Base-by-base conservation (phyloP, 2,329 filamentous ascomycete species). In the Monosporascus sp. region DNA sequence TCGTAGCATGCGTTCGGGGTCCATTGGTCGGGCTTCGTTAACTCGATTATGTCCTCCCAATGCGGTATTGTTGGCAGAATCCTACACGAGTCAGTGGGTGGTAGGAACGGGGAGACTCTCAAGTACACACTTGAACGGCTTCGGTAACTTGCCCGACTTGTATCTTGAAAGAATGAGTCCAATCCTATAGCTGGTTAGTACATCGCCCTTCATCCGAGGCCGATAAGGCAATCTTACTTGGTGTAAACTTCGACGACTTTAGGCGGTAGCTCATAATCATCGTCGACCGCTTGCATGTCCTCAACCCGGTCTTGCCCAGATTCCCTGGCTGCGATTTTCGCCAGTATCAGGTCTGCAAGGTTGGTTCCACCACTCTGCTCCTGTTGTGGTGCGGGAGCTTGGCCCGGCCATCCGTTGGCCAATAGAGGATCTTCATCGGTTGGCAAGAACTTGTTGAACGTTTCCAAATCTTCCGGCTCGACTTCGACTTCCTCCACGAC, bases 161-260 rank as follows among this genome's bases (percentile, higher is more conserved):
- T 96, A 97, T 59, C 93, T 84, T 25, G 90, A 91, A 54, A 99
- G 80, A 55, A 97, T 87, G 60, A 92, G 78, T 55, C 92, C 93
- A 62, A 96, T 86, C 74, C 86, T 90, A 45, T 58, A 22, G 18
- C 6, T 6, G 27, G 41, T 56, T 15, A 52, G 49, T 25, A 58
- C 55, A 48, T 60, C 44, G 43, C 22, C 52, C 5, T 7, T 18
- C 2, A 25, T 17, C n/a, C 31, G 15, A 22, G 14, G 39, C 37
- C 8, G 31, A 65, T 18, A 22, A n/a, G 37, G 35, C 46, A 14
- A 55, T 55, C 78, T 60, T 74, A 89, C 84, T 96, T 95, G 56
- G 88, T 88, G 70, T 95, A 97, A 17, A 96, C 93, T 67, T 97
- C 93, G 17, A 97, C 81, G 15, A 97, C 91, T 73, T 96, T 97